A percentile compares a stretch with the other conserved stretches of the same genome.
Evolutionary conservation across 2,329 filamentous ascomycete genomes (phyloP).

Genomic region (Alternaria atra): DNA sequence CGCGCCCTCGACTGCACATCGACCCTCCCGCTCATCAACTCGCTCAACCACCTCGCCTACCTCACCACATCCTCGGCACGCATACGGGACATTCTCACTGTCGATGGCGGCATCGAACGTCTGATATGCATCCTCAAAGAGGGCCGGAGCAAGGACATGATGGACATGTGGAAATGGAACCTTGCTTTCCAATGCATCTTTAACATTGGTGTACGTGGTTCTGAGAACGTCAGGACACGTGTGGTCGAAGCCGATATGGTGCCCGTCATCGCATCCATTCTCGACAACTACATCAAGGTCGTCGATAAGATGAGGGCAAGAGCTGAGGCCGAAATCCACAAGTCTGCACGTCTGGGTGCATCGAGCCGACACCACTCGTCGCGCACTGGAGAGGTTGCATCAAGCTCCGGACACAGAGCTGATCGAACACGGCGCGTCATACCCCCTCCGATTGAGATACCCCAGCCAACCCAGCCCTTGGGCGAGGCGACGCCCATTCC

Average conservation of each 20-base stretch:
- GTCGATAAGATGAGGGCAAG: constrained; percentile 91
- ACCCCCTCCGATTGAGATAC: constrained; percentile 85
- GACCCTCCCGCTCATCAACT: constrained; percentile 97
- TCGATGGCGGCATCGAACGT: constrained; percentile 97
- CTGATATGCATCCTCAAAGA: constrained; percentile 98
- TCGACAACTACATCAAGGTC: constrained; percentile 98
- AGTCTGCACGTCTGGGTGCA: constrained; percentile 57
- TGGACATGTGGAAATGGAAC: constrained; percentile 99
- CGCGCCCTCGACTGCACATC: constrained; percentile 98
- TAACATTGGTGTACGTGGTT: constrained; percentile 96
- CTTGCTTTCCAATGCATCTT: constrained; percentile 98
- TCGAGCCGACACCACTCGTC: constrained; percentile 53
- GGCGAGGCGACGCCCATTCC: constrained; percentile 71
- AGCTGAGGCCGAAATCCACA: constrained; percentile 80
- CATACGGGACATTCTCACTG: constrained; percentile 95
- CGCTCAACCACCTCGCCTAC: constrained; percentile 97
- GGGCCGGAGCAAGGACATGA: constrained; percentile 95
- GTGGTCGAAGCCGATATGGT: constrained; percentile 99
- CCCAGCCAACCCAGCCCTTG: constrained; percentile 59
- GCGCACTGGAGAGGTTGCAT: constrained; percentile 50
- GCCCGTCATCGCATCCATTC: constrained; percentile 95
- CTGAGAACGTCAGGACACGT: constrained; percentile 89
- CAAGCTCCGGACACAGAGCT: constrained; percentile 51
- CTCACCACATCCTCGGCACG: constrained; percentile 97
- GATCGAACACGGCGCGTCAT: constrained; percentile 73